These are phyloP conservation scores for Cordyceps militaris DNA, from an alignment of 2,329 filamentous ascomycete species.

Conservation along the genomic window DNA sequence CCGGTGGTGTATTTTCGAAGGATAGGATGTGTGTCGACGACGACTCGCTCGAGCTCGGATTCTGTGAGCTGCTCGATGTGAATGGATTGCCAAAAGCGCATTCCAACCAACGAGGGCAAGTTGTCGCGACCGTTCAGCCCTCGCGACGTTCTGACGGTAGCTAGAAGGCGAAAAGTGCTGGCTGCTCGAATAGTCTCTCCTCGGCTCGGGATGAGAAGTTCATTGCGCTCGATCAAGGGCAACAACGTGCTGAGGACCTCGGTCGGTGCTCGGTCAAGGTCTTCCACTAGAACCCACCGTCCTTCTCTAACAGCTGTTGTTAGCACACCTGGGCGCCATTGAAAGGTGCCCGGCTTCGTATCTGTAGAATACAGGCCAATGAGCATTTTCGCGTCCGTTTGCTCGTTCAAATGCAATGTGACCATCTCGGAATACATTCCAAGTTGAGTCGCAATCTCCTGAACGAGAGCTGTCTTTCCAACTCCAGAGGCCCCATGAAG, in stretches of 20 bases:
- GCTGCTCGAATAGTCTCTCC: constrained; percentile 80
- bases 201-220: constrained; percentile 81
- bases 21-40: constrained; percentile 62
- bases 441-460: constrained; percentile 72
- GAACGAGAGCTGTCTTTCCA: constrained; percentile 82
- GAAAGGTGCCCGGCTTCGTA: constrained; percentile 78
- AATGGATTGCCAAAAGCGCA: constrained; percentile 80
- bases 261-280: constrained; percentile 87
- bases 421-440: constrained; percentile 78
- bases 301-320: constrained; percentile 92
- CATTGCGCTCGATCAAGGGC: constrained; percentile 85
- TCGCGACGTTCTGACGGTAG: constrained; percentile 73
- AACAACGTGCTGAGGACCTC: constrained; percentile 91
- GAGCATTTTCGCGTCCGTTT: constrained; percentile 95
- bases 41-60: constrained; percentile 67
- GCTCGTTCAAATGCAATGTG: constrained; percentile 92
- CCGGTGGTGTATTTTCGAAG: constrained; percentile 56
- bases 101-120: constrained; percentile 68
- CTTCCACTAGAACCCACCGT: constrained; percentile 94
- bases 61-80: constrained; percentile 58
- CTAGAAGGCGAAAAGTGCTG: constrained; percentile 82
- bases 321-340: constrained; percentile 85
- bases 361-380: constrained; percentile 92
- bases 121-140: constrained; percentile 62
- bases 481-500: constrained; percentile 77